These are phyloP conservation scores for Clarkia xantiana DNA, from an alignment of 345 rosid genomes.

Conservation along the genomic window DNA sequence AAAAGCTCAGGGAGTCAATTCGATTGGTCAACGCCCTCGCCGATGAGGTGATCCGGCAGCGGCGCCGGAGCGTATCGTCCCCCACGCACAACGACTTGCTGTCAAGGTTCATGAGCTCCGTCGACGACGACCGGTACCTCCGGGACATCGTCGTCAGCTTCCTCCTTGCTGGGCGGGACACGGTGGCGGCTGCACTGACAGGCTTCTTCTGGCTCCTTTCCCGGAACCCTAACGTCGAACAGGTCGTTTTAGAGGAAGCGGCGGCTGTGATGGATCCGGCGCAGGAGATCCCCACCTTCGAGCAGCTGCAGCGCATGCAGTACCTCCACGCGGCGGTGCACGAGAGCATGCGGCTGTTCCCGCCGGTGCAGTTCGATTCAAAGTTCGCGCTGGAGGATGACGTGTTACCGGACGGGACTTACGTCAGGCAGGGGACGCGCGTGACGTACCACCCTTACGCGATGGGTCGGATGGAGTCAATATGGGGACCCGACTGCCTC, in stretches of 20 bases:
- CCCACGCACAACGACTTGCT: slow-evolving; percentile 27
- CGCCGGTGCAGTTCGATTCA: slow-evolving; percentile 73
- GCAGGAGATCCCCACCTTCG: slow-evolving; percentile 14
- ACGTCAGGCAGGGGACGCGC: slow-evolving; percentile 26
- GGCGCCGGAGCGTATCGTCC: slow-evolving; percentile 22
- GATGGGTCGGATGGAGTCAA: slow-evolving; percentile 45
- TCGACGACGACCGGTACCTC: slow-evolving; percentile 38
- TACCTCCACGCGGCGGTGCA: slow-evolving; percentile 44
- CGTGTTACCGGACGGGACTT: slow-evolving; percentile 40
- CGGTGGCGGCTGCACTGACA: slow-evolving; percentile 53
- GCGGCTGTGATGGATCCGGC: slow-evolving; percentile 22
- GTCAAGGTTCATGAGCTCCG: slow-evolving; percentile 51
- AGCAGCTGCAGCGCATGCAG: slow-evolving; percentile 35
- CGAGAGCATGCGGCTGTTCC: slow-evolving; percentile 52
- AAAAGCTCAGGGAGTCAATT: slow-evolving; percentile 34
- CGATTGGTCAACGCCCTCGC: slow-evolving; percentile 31
- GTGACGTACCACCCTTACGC: slow-evolving; percentile 52
- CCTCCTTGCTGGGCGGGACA: slow-evolving; percentile 67
- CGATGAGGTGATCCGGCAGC: slow-evolving; percentile 25
- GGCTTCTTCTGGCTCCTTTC: slow-evolving; percentile 49
- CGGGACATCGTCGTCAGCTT: slow-evolving; percentile 58
- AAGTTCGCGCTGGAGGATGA: slow-evolving; percentile 51
- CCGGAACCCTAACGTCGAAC: slow-evolving; percentile 31
- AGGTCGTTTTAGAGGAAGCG: slow-evolving; percentile 32
- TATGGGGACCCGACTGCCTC: slow-evolving; percentile 42